Percentiles rank a stretch among this genome's conserved stretches.
phyloP scores from a whole-genome alignment of 148 eudicot genomes.

The Fallopia convolvulus region DNA sequence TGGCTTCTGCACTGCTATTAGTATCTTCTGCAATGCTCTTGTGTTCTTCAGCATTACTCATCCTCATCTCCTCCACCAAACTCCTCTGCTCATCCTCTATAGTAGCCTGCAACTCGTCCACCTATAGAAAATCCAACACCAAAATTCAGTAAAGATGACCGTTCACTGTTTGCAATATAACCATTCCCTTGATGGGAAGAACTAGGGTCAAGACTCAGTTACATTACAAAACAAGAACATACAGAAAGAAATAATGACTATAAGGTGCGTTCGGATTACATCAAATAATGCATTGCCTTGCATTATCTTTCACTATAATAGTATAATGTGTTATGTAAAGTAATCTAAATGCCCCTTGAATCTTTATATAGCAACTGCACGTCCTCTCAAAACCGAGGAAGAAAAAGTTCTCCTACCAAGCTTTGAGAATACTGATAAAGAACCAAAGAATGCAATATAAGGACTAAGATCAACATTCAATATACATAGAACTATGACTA shows the following conservation, averaged over 20 bases:
- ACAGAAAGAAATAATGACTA: no score
- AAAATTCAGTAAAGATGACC: not conserved
- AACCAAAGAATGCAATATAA: not conserved
- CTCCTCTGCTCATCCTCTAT: constrained; percentile 85
- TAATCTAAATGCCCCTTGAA: no score
- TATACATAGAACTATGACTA: no score
- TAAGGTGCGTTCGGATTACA: no score
- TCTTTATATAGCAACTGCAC: not conserved
- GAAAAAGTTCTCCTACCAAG: not conserved
- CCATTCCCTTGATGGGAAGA: no score
- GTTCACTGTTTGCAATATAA: not conserved
- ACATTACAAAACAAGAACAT: no score
- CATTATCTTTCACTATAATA: no score
- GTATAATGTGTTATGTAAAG: no score
- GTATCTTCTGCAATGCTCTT: constrained; percentile 54
- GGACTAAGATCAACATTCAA: no score
- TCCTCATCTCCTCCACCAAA: constrained; percentile 68
- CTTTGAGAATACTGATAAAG: not conserved
- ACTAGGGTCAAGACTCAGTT: no score
- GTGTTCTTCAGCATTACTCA: constrained; percentile 38
- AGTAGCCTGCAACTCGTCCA: constrained; percentile 79
- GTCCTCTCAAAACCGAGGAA: not conserved
- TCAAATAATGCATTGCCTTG: no score
- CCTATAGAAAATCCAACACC: constrained; percentile 28
- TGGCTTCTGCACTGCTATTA: constrained; percentile 50